Evolutionary conservation across 1,284 basidiomycete genomes (phyloP).

Genomic region (Ustilago tritici): DNA sequence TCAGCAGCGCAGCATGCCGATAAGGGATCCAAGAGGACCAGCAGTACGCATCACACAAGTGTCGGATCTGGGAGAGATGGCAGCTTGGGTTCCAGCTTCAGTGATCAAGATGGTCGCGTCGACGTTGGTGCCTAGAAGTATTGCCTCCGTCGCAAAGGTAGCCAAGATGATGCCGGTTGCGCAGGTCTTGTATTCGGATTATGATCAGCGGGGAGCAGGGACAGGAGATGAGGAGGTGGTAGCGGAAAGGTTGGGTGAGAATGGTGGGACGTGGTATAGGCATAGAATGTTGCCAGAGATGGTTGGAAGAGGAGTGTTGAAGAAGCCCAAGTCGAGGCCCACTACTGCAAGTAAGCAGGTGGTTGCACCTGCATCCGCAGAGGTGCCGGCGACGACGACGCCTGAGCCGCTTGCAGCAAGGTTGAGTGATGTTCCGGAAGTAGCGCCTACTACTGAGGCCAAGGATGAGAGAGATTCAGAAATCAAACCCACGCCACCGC

Average conservation of each 20-base stretch:
- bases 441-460: background rate
- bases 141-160: conserved; percentile 57
- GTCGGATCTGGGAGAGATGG: conserved; percentile 59
- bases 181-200: conserved; percentile 29
- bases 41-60: conserved; percentile 59
- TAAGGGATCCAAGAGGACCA: conserved; percentile 36
- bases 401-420: conserved; percentile 5
- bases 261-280: conserved; percentile 36
- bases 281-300: conserved; percentile 42
- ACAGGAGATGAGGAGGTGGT: background rate
- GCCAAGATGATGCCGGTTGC: conserved; percentile 53
- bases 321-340: conserved; percentile 8
- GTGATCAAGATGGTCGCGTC: conserved; percentile 63
- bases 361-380: background rate
- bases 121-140: conserved; percentile 56
- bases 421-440: conserved; percentile 27
- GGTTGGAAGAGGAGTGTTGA: conserved; percentile 38
- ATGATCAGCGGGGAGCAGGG: background rate
- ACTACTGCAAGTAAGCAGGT: background rate
- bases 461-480: background rate
- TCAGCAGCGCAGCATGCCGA: conserved; percentile 1
- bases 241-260: conserved; percentile 24
- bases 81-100: conserved; percentile 60
- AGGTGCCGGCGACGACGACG: background rate
- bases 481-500: background rate